Evolutionary conservation across 2,329 filamentous ascomycete genomes (phyloP).

Genomic region (Alternaria conjuncta): DNA sequence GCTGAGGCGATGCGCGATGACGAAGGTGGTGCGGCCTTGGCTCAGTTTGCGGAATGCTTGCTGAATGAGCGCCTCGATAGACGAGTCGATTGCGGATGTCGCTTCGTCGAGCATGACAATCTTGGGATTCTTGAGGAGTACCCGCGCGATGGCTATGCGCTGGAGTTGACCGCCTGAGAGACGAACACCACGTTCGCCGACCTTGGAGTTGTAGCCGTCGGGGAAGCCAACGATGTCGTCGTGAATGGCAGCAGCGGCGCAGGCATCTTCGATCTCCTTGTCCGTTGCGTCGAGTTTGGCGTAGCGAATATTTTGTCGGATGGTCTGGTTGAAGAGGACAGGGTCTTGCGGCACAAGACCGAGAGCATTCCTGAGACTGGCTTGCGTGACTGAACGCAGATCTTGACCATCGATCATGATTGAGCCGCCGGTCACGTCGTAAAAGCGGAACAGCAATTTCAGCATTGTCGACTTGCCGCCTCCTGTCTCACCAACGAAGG

Average conservation of each 20-base stretch:
- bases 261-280: constrained; percentile 66
- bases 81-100: constrained; percentile 83
- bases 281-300: constrained; percentile 67
- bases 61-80: constrained; percentile 71
- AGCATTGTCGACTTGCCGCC: constrained; percentile 68
- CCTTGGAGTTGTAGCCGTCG: constrained; percentile 49
- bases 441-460: constrained; percentile 67
- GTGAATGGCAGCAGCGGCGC: constrained; percentile 67
- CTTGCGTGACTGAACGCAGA: constrained; percentile 64
- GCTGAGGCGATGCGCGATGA: constrained; percentile 79
- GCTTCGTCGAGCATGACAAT: constrained; percentile 87
- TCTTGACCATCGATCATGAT: constrained; percentile 67
- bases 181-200: constrained; percentile 50
- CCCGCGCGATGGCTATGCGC: constrained; percentile 72
- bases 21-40: constrained; percentile 68
- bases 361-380: constrained; percentile 64
- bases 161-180: constrained; percentile 72
- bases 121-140: constrained; percentile 79
- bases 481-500: constrained; percentile 68
- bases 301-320: constrained; percentile 71
- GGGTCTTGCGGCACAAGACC: constrained; percentile 71
- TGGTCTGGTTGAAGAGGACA: constrained; percentile 67
- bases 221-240: constrained; percentile 67
- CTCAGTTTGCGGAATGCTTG: constrained; percentile 65
- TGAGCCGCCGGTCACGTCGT: constrained; percentile 62